phyloP scores from a whole-genome alignment of 2,329 filamentous ascomycete species.

The Epichloe gansuensis region DNA sequence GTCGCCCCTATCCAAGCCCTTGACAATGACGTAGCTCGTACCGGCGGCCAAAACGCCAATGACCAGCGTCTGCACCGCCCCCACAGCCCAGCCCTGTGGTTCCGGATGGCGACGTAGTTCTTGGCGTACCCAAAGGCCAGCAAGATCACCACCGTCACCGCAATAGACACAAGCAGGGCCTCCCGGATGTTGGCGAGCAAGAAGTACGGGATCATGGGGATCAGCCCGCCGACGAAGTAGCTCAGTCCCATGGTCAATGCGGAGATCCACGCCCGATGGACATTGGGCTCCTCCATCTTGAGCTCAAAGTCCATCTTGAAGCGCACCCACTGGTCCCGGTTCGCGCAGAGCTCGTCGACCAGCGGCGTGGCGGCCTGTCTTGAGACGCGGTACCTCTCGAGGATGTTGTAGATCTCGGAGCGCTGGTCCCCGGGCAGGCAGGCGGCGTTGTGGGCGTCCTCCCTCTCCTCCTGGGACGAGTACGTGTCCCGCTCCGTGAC shows the following conservation, averaged over 20 bases:
- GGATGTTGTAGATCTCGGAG: conserved; percentile 36
- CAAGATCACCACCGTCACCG: conserved; percentile 47
- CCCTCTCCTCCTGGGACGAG: conserved; percentile 34
- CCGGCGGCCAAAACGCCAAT: conserved; percentile 55
- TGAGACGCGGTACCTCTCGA: conserved; percentile 38
- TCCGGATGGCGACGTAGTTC: conserved; percentile 40
- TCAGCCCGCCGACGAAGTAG: conserved; percentile 58
- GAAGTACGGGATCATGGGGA: conserved; percentile 63
- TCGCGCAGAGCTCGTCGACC: conserved; percentile 35
- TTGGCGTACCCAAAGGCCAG: conserved; percentile 55
- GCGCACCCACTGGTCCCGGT: conserved; percentile 36
- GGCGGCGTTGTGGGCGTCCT: conserved; percentile 28
- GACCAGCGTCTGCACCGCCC: conserved; percentile 51
- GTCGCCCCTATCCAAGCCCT: conserved; percentile 32
- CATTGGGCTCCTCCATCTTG: conserved; percentile 32
- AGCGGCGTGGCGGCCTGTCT: conserved; percentile 30
- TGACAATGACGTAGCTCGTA: conserved; percentile 51
- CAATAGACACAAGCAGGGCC: conserved; percentile 47
- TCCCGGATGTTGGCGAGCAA: conserved; percentile 33
- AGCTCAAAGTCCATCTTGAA: conserved; percentile 52
- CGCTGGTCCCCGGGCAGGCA: conserved; percentile 32
- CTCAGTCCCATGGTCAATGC: conserved; percentile 55
- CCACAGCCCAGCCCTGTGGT: conserved; percentile 39
- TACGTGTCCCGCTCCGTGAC: conserved; percentile 42
- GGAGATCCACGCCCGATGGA: conserved; percentile 36